Evolutionary conservation across 768 basidiomycete genomes (phyloP).

Genomic region (Lentinula sp.): DNA sequence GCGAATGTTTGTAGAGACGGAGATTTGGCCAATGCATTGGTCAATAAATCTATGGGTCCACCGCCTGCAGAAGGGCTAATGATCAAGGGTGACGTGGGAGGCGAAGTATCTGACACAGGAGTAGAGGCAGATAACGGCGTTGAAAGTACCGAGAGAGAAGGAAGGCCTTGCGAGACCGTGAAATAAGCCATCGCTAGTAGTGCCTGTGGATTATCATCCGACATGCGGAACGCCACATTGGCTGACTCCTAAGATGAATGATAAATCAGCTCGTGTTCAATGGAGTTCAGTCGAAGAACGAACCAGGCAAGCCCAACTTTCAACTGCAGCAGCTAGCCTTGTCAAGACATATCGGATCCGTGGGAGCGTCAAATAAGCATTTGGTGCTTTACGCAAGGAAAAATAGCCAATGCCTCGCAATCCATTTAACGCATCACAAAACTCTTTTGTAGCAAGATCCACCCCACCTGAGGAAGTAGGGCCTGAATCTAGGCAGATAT

Average conservation of each 20-base stretch:
- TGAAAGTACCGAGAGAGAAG: background rate
- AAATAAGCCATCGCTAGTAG: background rate
- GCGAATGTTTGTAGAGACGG: constrained; percentile 42
- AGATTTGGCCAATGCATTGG: constrained; percentile 30
- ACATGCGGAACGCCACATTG: constrained; percentile 51
- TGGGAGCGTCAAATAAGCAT: constrained; percentile 50
- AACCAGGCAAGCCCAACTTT: constrained; percentile 41
- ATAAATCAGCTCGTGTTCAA: background rate
- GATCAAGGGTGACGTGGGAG: background rate
- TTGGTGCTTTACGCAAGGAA: constrained; percentile 43
- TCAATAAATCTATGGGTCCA: constrained; percentile 29
- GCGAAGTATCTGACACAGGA: background rate
- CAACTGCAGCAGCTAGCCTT: constrained; percentile 39
- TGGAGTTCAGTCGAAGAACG: constrained; percentile 13
- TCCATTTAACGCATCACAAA: constrained; percentile 34
- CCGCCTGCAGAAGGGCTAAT: background rate
- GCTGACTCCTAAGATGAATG: constrained; percentile 37
- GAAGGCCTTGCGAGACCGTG: background rate
- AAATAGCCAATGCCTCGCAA: constrained; percentile 36
- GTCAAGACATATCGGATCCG: constrained; percentile 38
- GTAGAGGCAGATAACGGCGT: background rate
- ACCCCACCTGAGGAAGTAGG: constrained; percentile 20
- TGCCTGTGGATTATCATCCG: constrained; percentile 28
- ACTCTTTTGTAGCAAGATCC: constrained; percentile 25
- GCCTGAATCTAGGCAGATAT: constrained; percentile 21